These are phyloP conservation scores for Pecoramyces ruminantium DNA, from an alignment of 192 early-diverging fungal species.

Conservation along the genomic window DNA sequence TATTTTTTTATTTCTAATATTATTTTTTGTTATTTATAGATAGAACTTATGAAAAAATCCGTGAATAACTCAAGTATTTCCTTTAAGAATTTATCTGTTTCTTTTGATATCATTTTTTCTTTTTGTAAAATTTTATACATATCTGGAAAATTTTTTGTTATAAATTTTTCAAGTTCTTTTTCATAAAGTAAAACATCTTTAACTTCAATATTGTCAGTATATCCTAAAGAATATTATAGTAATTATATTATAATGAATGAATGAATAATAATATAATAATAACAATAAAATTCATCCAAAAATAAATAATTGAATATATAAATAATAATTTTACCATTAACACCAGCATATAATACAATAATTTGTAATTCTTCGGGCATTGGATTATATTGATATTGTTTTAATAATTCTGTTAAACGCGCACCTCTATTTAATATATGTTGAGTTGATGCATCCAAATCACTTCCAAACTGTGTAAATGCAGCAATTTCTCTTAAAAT, in stretches of 20 bases:
- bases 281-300: neutral
- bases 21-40: neutral
- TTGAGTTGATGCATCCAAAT: conserved; percentile 99
- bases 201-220: neutral
- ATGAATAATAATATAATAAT: neutral
- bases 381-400: conserved; percentile 98
- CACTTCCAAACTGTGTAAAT: conserved; percentile 99
- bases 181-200: neutral
- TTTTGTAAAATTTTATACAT: neutral
- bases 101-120: neutral
- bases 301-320: too few species aligned
- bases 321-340: neutral
- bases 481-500: conserved; percentile 97
- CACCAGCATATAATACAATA: conserved; percentile 82
- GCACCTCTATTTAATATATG: conserved; percentile 99
- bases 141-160: neutral
- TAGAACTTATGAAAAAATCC: neutral
- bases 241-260: neutral
- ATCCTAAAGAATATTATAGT: too few species aligned
- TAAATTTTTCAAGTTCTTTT: neutral
- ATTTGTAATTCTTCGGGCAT: conserved; percentile 95
- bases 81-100: neutral
- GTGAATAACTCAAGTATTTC: neutral
- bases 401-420: conserved; percentile 95
- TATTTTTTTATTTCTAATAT: too few species aligned